These are phyloP conservation scores for Truncatella angustata DNA, from an alignment of 2,329 filamentous ascomycete species.

Conservation along the genomic window DNA sequence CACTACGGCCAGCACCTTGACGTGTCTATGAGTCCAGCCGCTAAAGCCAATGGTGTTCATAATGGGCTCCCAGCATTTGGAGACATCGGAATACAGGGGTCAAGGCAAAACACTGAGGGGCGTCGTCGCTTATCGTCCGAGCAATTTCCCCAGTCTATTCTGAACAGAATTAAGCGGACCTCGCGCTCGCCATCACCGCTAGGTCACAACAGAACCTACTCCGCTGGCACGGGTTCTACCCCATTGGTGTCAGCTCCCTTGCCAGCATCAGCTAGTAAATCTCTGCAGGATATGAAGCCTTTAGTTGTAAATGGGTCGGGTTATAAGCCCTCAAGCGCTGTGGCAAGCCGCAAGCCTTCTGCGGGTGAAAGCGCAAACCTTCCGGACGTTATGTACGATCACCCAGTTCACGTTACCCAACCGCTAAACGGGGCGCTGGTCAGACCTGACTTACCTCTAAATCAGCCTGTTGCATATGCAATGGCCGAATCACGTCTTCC, in stretches of 20 bases:
- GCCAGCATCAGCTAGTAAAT: conserved; percentile 30
- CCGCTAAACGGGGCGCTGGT: conserved; percentile 15
- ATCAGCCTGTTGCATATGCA: conserved; percentile 17
- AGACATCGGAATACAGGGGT: conserved; percentile 38
- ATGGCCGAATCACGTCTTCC: conserved; percentile 27
- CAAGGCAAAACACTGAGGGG: conserved; percentile 29
- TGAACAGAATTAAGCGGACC: conserved; percentile 52
- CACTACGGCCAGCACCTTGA: conserved; percentile 36
- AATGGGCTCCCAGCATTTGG: conserved; percentile 45
- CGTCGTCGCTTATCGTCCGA: conserved; percentile 51
- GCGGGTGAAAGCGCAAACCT: conserved; percentile 23
- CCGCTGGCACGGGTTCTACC: conserved; percentile 37
- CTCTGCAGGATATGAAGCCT: conserved; percentile 30
- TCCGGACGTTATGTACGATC: conserved; percentile 33
- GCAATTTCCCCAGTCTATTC: conserved; percentile 50
- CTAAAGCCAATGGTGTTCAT: conserved; percentile 24
- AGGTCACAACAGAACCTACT: conserved; percentile 46
- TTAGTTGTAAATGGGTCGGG: conserved; percentile 42
- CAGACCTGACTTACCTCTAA: conserved; percentile 15
- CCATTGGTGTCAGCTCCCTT: conserved; percentile 40
- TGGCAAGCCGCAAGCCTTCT: conserved; percentile 25
- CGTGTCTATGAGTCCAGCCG: conserved; percentile 21
- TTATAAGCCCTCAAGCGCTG: conserved; percentile 25
- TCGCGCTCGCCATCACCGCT: conserved; percentile 57
- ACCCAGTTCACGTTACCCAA: conserved; percentile 36